Evolutionary conservation across 768 basidiomycete species (phyloP), one percentile per base, ranked within the genome.

Genomic region (Mrakia frigida): DNA sequence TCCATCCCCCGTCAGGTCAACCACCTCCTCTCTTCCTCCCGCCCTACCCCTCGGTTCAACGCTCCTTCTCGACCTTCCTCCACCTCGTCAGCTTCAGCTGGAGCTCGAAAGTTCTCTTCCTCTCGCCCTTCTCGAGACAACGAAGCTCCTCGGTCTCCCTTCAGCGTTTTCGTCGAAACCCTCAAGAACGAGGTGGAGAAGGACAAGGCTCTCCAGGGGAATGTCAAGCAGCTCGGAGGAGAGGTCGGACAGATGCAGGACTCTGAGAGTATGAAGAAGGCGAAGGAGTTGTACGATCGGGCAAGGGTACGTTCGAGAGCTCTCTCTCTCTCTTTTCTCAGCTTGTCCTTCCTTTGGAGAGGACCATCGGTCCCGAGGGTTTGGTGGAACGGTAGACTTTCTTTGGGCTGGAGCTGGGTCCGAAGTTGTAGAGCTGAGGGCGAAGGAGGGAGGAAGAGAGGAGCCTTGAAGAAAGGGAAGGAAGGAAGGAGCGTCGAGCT

Each of bases 161-260:
- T 97, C 81, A 91, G 92, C 83, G 94, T 94, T 2, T 99, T 99
- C 79, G 94, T 98, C 11, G 92, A 98, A 46, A 94, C 95, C 28
- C 86, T 99, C 63, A 89, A 88, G 80, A 94, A 97, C 73, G 97
- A 99, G 85, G 85, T 99, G 63, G 87, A 89, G 82, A 98, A 98
- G 87, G 96, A 93, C 82, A 86, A 94, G 79, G 95, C 96, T 83
- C 86, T 97, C 70, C 93, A 96, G 85, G 95, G 98, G 46, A 96
- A 96, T 84, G 91, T 98, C 68, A 95, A 94, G 85, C 93, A 97
- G 84, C 87, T 99, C 25, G 93, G 96, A 84, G 97, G 97, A 78
- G 94, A 98, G 83, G 96, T 97, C 52, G 92, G 93, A 85, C 97
- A 97, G 85, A 84, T 98, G 69, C 95, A 98, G 86, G 97, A 98